A percentile compares a stretch with the other conserved stretches of the same genome.
Evolutionary conservation across 2,329 filamentous ascomycete species (phyloP).

Genomic region (Moelleriella libera): DNA sequence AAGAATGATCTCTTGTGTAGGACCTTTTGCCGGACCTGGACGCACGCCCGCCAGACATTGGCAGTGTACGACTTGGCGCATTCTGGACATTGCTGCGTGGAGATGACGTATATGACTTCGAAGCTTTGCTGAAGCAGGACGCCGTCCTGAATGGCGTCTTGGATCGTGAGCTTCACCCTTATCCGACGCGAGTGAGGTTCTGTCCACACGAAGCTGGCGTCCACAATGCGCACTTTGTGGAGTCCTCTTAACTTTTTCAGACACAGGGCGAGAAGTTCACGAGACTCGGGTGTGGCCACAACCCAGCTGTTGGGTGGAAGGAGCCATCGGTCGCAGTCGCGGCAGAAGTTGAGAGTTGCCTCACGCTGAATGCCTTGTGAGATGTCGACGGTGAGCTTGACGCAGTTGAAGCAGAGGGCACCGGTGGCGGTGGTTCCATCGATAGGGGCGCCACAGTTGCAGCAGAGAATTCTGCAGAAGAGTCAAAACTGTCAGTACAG

Average conservation of each 20-base stretch:
- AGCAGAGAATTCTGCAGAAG: conserved; percentile 63
- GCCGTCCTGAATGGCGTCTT: conserved; percentile 50
- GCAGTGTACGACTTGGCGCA: conserved; percentile 93
- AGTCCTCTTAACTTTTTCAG: conserved; percentile 76
- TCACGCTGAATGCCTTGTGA: conserved; percentile 85
- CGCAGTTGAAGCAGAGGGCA: conserved; percentile 89
- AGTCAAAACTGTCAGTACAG: neutral
- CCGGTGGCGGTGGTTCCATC: conserved; percentile 78
- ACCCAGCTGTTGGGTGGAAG: conserved; percentile 80
- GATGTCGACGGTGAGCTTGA: conserved; percentile 89
- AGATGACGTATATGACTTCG: conserved; percentile 84
- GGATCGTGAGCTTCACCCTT: conserved; percentile 91
- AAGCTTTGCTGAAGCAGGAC: conserved; percentile 79
- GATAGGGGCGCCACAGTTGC: conserved; percentile 92
- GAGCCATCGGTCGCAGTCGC: conserved; percentile 89
- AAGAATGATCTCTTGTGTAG: conserved; percentile 71
- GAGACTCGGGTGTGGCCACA: conserved; percentile 69
- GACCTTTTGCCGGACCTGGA: conserved; percentile 95
- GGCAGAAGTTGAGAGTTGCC: conserved; percentile 78
- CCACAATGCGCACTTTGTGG: conserved; percentile 83
- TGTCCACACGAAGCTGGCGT: conserved; percentile 95
- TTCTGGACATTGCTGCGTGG: conserved; percentile 87
- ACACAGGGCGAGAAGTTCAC: conserved; percentile 85
- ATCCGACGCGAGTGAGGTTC: conserved; percentile 89
- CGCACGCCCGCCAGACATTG: conserved; percentile 85